phyloP scores from a whole-genome alignment of 2,329 filamentous ascomycete species.

The Monosporascus sp. region DNA sequence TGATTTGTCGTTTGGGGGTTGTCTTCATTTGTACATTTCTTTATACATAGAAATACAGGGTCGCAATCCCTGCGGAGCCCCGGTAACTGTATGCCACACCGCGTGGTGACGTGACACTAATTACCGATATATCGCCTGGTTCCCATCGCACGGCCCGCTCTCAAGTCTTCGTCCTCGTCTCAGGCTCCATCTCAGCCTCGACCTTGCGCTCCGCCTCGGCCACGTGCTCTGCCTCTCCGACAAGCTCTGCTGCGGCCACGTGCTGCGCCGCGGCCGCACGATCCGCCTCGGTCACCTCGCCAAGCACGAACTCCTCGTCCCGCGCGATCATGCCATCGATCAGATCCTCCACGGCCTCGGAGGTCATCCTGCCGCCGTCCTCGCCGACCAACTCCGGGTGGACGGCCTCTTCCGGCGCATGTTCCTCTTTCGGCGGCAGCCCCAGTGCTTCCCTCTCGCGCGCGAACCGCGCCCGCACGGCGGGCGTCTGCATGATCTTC shows the following conservation, averaged over 20 bases:
- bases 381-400: constrained; percentile 25
- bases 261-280: background rate
- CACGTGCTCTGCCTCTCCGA: background rate
- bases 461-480: constrained; percentile 61
- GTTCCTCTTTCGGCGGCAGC: constrained; percentile 44
- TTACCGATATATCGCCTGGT: too few relatives aligned
- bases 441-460: constrained; percentile 61
- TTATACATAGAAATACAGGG: too few relatives aligned
- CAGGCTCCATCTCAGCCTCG: constrained; percentile 1
- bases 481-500: constrained; percentile 74
- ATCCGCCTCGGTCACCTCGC: constrained; percentile 31
- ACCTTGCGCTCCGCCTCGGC: constrained; percentile 16
- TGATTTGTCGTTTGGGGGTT: too few relatives aligned
- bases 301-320: constrained; percentile 42
- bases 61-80: too few relatives aligned
- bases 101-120: too few relatives aligned
- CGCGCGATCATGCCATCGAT: constrained; percentile 36
- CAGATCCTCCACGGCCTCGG: constrained; percentile 29
- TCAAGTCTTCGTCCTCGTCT: constrained; percentile 11
- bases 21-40: too few relatives aligned
- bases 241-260: constrained; percentile 24
- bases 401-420: constrained; percentile 14
- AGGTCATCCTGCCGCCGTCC: constrained; percentile 21
- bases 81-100: too few relatives aligned
- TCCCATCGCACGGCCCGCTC: constrained; percentile 16